Conservation (phyloP, 331 rosid species). For the Rhamnella rubrinervis region DNA sequence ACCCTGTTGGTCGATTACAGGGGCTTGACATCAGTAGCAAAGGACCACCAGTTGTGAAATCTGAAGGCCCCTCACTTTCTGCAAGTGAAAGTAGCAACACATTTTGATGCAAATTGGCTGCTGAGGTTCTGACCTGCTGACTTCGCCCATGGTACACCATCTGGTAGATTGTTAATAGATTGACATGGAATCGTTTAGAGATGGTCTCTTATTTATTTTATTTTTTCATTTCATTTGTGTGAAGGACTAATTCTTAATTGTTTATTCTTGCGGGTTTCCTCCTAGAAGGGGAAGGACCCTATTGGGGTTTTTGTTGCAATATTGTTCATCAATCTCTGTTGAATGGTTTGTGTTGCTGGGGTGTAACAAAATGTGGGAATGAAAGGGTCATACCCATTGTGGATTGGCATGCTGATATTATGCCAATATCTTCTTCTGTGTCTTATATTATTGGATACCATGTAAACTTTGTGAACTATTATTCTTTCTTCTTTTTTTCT, state of each 20-base stretch:
- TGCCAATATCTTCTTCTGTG: conserved; percentile 33
- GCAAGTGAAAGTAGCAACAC: conserved; percentile 89
- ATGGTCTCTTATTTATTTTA: conserved; percentile 38
- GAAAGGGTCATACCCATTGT: conserved; percentile 59
- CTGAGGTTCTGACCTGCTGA: conserved; percentile 64
- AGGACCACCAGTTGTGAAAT: conserved; percentile 65
- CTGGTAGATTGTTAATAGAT: conserved; percentile 67
- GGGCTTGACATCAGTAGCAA: conserved; percentile 86
- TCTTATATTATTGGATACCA: conserved; percentile 36
- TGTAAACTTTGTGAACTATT: conserved; percentile 46
- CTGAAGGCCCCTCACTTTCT: conserved; percentile 82
- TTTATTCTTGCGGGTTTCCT: conserved; percentile 63
- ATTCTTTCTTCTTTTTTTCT: conserved; percentile 29
- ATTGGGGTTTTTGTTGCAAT: conserved; percentile 34
- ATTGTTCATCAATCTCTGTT: conserved; percentile 30
- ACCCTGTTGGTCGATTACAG: conserved; percentile 79
- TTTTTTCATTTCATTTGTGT: conserved; percentile 44
- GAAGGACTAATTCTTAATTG: conserved; percentile 44
- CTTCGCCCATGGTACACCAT: conserved; percentile 48
- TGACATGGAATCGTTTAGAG: conserved; percentile 58
- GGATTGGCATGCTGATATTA: conserved; percentile 34
- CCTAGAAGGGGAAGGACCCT: conserved; percentile 46
- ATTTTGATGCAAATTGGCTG: conserved; percentile 51
- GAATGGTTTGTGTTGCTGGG: conserved; percentile 42
- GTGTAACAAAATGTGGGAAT: conserved; percentile 42